Conservation (phyloP, 1,139 yeast genomes). For the Yamadazyma kanchanaburiensis region DNA sequence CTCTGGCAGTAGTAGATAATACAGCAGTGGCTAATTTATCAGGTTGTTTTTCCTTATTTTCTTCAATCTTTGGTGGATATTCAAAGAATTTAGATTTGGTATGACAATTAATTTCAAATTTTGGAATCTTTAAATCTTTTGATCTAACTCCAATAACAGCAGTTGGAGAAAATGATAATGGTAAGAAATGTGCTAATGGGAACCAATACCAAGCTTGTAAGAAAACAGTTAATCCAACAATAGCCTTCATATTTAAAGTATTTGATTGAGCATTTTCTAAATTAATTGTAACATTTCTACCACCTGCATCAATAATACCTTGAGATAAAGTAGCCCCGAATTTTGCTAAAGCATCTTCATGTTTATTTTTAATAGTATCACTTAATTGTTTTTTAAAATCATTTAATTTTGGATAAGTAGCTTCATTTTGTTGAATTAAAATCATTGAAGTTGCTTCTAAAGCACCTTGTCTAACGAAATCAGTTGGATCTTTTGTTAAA, state of each 20-base stretch:
- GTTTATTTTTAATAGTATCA: slow-evolving; percentile 76
- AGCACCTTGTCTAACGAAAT: slow-evolving; percentile 97
- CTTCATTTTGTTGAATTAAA: slow-evolving; percentile 89
- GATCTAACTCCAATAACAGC: slow-evolving; percentile 77
- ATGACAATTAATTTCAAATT: slow-evolving; percentile 77
- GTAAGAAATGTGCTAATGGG: slow-evolving; percentile 91
- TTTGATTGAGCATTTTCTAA: slow-evolving; percentile 89
- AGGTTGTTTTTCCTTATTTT: slow-evolving; percentile 75
- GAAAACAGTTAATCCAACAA: slow-evolving; percentile 88
- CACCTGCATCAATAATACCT: slow-evolving; percentile 98
- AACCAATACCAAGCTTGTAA: slow-evolving; percentile 98
- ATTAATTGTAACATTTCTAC: slow-evolving; percentile 93
- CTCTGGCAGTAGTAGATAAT: slow-evolving; percentile 87
- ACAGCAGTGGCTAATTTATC: slow-evolving; percentile 93
- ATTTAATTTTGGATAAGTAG: slow-evolving; percentile 74
- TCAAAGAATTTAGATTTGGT: slow-evolving; percentile 77
- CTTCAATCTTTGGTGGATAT: slow-evolving; percentile 88
- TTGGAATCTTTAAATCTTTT: slow-evolving; percentile 85
- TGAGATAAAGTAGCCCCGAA: slow-evolving; percentile 97
- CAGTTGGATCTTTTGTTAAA: slow-evolving; percentile 89
- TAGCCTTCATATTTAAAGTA: slow-evolving; percentile 83
- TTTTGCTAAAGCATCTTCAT: slow-evolving; percentile 95
- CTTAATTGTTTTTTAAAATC: slow-evolving; percentile 73
- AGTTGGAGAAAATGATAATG: slow-evolving; percentile 91
- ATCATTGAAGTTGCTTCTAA: slow-evolving; percentile 91